Percentiles rank a stretch among this genome's conserved stretches.
Conservation (phyloP, 179 eudicot genomes). For the Corrigiola litoralis region DNA sequence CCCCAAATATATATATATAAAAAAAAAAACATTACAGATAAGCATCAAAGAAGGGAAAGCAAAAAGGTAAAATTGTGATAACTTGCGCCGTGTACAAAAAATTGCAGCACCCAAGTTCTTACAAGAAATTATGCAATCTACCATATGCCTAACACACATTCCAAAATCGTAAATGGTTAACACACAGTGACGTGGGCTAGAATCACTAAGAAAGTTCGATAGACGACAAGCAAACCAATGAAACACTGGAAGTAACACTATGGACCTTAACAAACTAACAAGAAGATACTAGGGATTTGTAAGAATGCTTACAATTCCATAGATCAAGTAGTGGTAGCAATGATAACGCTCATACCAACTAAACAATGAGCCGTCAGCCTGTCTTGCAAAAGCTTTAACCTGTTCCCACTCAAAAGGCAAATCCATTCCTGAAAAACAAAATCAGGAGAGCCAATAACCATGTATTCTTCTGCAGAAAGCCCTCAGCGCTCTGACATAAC, state of each 20-base stretch:
- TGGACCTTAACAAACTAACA: background rate
- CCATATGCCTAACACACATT: background rate
- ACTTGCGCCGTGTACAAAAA: background rate
- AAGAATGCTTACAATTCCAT: conserved; percentile 60
- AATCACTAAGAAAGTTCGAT: background rate
- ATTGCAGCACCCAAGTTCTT: background rate
- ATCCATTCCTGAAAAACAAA: conserved; percentile 69
- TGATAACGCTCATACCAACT: conserved; percentile 89
- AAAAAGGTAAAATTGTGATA: background rate
- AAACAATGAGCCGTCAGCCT: conserved; percentile 86
- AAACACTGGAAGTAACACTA: background rate
- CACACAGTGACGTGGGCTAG: background rate
- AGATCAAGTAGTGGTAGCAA: conserved; percentile 64
- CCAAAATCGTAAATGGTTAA: background rate
- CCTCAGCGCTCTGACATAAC: background rate
- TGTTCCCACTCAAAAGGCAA: conserved; percentile 80
- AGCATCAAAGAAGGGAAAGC: background rate
- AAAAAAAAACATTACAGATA: background rate
- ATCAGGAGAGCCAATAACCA: background rate
- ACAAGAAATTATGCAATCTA: no score
- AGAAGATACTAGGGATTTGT: background rate
- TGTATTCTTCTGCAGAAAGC: background rate
- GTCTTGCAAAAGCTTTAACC: conserved; percentile 69
- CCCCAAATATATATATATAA: background rate
- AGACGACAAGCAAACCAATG: background rate